Conservation (phyloP, 495 filamentous ascomycete genomes). For the Xylaria sp. region DNA sequence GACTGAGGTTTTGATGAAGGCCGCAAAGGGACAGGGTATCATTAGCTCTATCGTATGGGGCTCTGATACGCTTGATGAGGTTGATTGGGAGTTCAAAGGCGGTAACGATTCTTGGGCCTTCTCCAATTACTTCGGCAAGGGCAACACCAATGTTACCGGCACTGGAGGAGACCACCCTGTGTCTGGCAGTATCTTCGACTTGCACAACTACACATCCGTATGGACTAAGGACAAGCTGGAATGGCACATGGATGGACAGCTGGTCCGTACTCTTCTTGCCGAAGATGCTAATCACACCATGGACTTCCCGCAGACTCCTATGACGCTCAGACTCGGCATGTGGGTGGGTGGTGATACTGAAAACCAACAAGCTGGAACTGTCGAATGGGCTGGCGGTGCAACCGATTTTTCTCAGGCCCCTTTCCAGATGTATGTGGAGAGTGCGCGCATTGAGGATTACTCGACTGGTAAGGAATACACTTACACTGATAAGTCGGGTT, state of each 20-base stretch:
- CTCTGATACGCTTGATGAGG: constrained; percentile 86
- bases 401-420: constrained; percentile 75
- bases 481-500: constrained; percentile 70
- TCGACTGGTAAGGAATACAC: constrained; percentile 71
- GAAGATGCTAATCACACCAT: constrained; percentile 67
- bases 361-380: constrained; percentile 54
- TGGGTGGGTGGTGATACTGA: constrained; percentile 85
- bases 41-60: constrained; percentile 84
- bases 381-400: constrained; percentile 80
- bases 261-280: constrained; percentile 71
- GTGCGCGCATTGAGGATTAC: constrained; percentile 69
- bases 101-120: constrained; percentile 66
- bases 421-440: constrained; percentile 79
- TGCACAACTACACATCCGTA: constrained; percentile 83
- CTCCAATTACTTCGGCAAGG: constrained; percentile 91
- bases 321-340: constrained; percentile 81
- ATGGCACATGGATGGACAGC: constrained; percentile 74
- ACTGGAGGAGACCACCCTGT: constrained; percentile 42
- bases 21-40: constrained; percentile 74
- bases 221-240: constrained; percentile 78
- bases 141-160: constrained; percentile 64
- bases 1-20: constrained; percentile 74
- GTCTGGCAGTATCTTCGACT: constrained; percentile 52
- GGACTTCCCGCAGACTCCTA: constrained; percentile 84
- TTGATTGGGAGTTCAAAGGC: constrained; percentile 89